Base-by-base conservation (phyloP, 345 rosid genomes). In the Salix brachista region DNA sequence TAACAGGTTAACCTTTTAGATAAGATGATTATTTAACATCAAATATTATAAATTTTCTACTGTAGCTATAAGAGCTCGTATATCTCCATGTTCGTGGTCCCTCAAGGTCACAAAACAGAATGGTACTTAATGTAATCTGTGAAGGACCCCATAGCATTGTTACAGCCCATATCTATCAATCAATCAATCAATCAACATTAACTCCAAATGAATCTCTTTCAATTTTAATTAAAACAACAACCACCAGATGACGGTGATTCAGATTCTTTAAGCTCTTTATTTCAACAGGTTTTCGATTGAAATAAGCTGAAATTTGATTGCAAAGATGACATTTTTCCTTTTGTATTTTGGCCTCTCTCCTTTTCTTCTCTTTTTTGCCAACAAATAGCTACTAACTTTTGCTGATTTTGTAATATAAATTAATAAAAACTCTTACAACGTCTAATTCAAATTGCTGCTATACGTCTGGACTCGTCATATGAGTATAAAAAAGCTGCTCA, bases 201-300 rank as follows among this genome's bases (percentile, higher is more conserved):
- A 54, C 32, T 77, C 78, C 78, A 77, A 79, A 74, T 77, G 66
- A 79, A 77, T 81, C 81, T 70, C 85, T 82, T 77, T 84, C 87
- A n/a, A 30, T 54, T 74, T 79, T 54, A 66, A 54, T 60, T 17
- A 28, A 18, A 44, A 61, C 19, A 32, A 60, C 56, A 10, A n/a
- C 25, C 39, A 46, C 44, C 11, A 14, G 70, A 28, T 69, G 67
- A 75, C 42, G 75, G 30, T 41, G 77, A 66, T 58, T 5, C 62
- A 48, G 12, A 74, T 71, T 75, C 69, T 10, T 18, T 26, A 16
- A 0, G 56, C 32, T 65, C 74, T 70, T 46, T 23, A 56, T 6
- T 71, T 2, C 19, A 19, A 52, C 58, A 52, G 19, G 2, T 18
- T 52, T 52, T 1, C 3, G 18, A 52, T 52, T 6, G 58, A 52